Base-by-base conservation (phyloP, 768 basidiomycete species). In the Hygrocybe punicea region DNA sequence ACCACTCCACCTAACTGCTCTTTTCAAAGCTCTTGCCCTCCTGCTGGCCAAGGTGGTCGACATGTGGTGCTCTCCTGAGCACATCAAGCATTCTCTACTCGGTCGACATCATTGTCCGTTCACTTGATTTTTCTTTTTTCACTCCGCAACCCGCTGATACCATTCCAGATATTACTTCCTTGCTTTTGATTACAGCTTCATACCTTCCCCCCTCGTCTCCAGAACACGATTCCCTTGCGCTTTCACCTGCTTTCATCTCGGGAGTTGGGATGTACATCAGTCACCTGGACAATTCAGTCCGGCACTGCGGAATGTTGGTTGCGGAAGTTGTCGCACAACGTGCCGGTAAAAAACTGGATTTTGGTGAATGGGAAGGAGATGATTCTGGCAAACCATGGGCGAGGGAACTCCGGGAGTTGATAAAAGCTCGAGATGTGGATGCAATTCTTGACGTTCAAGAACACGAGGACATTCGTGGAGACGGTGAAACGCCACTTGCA, bases 231-330 rank as follows among this genome's bases (percentile, higher is more conserved):
- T 70, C 73, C 8, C 69, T 89, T 3, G 78, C 83, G 2, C 69
- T 80, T 29, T 84, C 82, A 11, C 74, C 84, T 4, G 57, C 75
- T 1, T 87, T 98, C 65, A 79, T 98, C 59, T 73, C 76, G 19
- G 83, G 83, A 11, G 78, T 97, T 46, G 82, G 86, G 6, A 70
- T 72, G 5, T 98, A 97, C 65, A 84, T 99, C 45, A 78, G 78
- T 1, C 92, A 96, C 69, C 72, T 85, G 6, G 92, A 96, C 53
- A 71, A 76, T 1, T 78, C 84, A 3, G 80, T 97, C 17, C 86
- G 96, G 3, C 81, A 86, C 23, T 89, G 93, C 62, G 97, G 97
- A 3, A 96, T 99, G 93, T 80, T 98, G 34, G 85, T 84, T 1
- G 96, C 91, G 1, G 96, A 99, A 71, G 76, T 87, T 16, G 79